Evolutionary conservation across 1,284 basidiomycete species (phyloP), one percentile per base, ranked within the genome.

Genomic region (Thelephora terrestris): DNA sequence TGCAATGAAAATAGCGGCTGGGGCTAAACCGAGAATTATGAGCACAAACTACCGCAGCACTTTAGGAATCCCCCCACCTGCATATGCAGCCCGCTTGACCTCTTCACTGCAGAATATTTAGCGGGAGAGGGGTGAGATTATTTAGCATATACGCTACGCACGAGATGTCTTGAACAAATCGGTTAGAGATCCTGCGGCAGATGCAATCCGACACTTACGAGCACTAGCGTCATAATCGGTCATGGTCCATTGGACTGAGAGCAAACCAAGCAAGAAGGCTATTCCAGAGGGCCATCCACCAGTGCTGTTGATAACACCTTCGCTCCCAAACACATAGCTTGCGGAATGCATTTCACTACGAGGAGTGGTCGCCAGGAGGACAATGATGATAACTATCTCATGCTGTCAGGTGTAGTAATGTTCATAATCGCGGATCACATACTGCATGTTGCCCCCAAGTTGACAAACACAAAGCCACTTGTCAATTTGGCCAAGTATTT

Each of bases 161-260:
- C 81, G 84, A 85, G 81, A 85, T 84, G 74, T 83, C 54, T 18
- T 44, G 45, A 40, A 39, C 14, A 7, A 14, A 39, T 7, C 29
- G 36, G 29, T 45, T n/a, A 47, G 36, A 29, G 21, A 51, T 17
- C 23, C 24, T 14, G 52, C 39, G 32, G 48, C 10, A 45, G 46
- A 47, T 46, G 21, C 43, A 38, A 43, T 32, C 9, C 29, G 29
- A 40, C 20, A 42, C 39, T 9, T 9, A 42, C 39, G 39, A 42
- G 20, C 29, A 32, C 29, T 32, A 12, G 39, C 39, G 39, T 42
- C 39, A 20, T 42, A 42, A 42, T 18, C 10, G 66, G 81, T 52
- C 62, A 88, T 84, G 50, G 87, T 91, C 89, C 88, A 95, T 64
- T 95, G 89, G 9, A 96, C 92, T 53, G 85, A 89, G 48, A 94